These are phyloP conservation scores for Magnusiomyces tetraspermus DNA, from an alignment of 1,139 yeast genomes.

Conservation along the genomic window DNA sequence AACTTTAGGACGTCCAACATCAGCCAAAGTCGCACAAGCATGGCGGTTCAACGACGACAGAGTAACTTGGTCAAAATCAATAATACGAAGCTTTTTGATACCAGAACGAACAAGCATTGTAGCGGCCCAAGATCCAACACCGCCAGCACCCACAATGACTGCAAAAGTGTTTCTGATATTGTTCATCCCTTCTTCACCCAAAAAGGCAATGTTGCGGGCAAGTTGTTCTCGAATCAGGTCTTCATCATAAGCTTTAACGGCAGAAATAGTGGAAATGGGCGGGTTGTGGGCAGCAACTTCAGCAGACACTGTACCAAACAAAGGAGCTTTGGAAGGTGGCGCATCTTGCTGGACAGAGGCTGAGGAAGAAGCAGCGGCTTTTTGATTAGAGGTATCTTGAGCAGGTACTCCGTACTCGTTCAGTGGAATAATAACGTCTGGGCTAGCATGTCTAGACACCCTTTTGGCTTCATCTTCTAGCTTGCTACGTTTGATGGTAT, in stretches of 20 bases:
- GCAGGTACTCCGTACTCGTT: slow-evolving; percentile 15
- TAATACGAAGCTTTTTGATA: slow-evolving; percentile 61
- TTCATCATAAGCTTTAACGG: slow-evolving; percentile 41
- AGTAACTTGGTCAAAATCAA: slow-evolving; percentile 94
- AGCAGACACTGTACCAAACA: slow-evolving; percentile 5
- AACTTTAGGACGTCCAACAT: slow-evolving; percentile 88
- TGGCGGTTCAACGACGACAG: slow-evolving; percentile 86
- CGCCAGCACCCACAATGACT: slow-evolving; percentile 95
- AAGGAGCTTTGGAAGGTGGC: slow-evolving; percentile 6
- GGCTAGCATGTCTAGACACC: slow-evolving; percentile 1
- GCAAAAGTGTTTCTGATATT: slow-evolving; percentile 64
- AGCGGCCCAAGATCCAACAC: slow-evolving; percentile 96
- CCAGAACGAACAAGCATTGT: slow-evolving; percentile 92
- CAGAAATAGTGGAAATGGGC: neutral
- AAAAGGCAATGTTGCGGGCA: slow-evolving; percentile 85
- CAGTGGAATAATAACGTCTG: slow-evolving; percentile 8
- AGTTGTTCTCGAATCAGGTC: slow-evolving; percentile 80
- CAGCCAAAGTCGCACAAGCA: slow-evolving; percentile 78
- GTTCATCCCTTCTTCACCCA: slow-evolving; percentile 77
- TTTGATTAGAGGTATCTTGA: neutral
- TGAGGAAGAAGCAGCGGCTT: neutral
- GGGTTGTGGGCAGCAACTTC: neutral
- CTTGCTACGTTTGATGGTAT: slow-evolving; percentile 9
- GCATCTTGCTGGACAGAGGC: too few relatives aligned
- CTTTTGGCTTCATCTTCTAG: slow-evolving; percentile 11